Conservation (phyloP, 352 stramenopile species). For the Globisporangium apiculatum region DNA sequence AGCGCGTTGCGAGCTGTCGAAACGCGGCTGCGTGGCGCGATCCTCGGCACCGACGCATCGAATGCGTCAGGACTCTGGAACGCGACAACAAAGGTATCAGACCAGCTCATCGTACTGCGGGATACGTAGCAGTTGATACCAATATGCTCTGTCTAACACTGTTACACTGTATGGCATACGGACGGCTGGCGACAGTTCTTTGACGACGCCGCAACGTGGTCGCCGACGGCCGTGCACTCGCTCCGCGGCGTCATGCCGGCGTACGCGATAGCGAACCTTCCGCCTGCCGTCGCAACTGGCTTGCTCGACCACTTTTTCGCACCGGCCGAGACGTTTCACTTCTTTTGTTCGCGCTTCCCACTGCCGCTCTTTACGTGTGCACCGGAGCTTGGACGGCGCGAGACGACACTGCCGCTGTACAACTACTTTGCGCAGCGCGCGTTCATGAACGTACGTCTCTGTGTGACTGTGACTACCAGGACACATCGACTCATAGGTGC, state of each 20-base stretch:
- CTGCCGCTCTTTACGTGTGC: constrained; percentile 52
- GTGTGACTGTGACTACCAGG: too few relatives aligned
- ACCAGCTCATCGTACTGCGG: too few relatives aligned
- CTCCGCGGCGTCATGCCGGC: constrained; percentile 53
- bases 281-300: constrained; percentile 44
- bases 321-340: constrained; percentile 54
- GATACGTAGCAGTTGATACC: too few relatives aligned
- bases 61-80: constrained; percentile 56
- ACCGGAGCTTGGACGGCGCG: constrained; percentile 9
- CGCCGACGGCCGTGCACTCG: constrained; percentile 25
- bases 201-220: constrained; percentile 23
- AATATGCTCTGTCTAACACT: too few relatives aligned
- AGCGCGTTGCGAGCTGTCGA: constrained; percentile 20
- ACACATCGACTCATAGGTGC: too few relatives aligned
- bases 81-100: constrained; percentile 25
- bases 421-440: constrained; percentile 73
- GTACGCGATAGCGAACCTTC: constrained; percentile 34
- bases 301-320: constrained; percentile 68
- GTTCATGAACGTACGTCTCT: constrained; percentile 47
- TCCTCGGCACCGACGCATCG: constrained; percentile 24
- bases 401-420: constrained; percentile 45
- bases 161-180: too few relatives aligned
- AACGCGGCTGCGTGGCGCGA: constrained; percentile 22
- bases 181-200: constrained; percentile 30
- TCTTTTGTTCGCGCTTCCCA: constrained; percentile 63